A percentile compares a stretch with the other conserved stretches of the same genome.
These are phyloP conservation scores for Microthlaspi erraticum DNA, from an alignment of 345 rosid genomes.

Conservation along the genomic window DNA sequence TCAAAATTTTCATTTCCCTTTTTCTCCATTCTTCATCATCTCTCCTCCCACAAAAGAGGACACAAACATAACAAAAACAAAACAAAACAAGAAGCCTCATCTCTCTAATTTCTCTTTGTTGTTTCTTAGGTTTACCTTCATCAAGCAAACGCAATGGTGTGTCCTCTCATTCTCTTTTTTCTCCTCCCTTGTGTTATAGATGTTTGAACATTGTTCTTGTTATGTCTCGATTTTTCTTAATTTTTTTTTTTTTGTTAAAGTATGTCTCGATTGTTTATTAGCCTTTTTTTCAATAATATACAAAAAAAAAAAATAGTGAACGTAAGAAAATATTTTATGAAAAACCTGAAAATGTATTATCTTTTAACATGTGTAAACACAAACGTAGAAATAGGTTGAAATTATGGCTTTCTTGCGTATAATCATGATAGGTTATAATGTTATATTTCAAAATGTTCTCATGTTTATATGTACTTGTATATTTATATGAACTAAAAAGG, in stretches of 20 bases:
- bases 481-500: constrained; percentile 44
- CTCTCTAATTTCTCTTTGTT: constrained; percentile 19
- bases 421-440: too few species aligned
- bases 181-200: not conserved
- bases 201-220: constrained; percentile 5
- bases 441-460: too few species aligned
- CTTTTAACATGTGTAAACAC: not conserved
- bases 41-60: constrained; percentile 42
- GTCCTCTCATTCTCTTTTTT: constrained; percentile 20
- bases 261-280: not conserved
- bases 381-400: too few species aligned
- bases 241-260: too few species aligned
- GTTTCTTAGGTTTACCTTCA: constrained; percentile 29
- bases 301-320: too few species aligned
- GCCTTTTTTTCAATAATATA: too few species aligned
- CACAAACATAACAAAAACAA: not conserved
- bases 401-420: too few species aligned
- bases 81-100: not conserved
- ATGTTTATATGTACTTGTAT: not conserved
- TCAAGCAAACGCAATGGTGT: constrained; percentile 42
- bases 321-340: too few species aligned
- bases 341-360: not conserved
- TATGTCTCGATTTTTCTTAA: not conserved
- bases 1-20: constrained; percentile 36
- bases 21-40: constrained; percentile 46